Evolutionary conservation across 192 early-diverging fungal genomes (phyloP), one percentile per base, ranked within the genome.

Genomic region (Mycoemilia scoparia): DNA sequence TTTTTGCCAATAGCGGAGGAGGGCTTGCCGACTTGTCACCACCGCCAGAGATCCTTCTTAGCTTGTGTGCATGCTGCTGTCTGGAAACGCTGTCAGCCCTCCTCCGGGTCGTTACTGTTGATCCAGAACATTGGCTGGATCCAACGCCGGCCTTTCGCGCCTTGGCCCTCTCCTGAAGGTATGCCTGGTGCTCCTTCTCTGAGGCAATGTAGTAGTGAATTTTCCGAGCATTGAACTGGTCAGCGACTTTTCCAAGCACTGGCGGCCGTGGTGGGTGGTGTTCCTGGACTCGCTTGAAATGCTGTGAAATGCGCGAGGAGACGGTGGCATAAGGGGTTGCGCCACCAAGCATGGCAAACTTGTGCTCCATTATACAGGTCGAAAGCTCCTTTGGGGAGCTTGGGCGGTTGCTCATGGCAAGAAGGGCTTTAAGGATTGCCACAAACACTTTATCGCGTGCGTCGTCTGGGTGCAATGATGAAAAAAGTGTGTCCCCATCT

Each of bases 281-380:
- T 27, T 84, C 79, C 15, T 76, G 60, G 21, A 75, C 73, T 29
- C 80, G 73, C 43, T 83, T 82, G 38, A 84, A 87, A 43, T 87
- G 84, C 45, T 87, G 81, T 2, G 82, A 84, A 46, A 87, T 87
- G 23, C 82, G 69, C 23, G 82, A 87, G 7, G 82, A 84, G 16
- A 87, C 84, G 12, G 84, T 87, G 1, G 82, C 84, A 56, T 77
- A 82, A 15, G 84, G 82, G 12, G 84, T 87, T 22, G 73, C 67
- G 21, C 84, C 82, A 23, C 82, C 83, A 68, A 86, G 43, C 33
- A 72, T 60, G 14, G 83, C 72, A 48, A 83, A 72, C 49, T 76
- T 69, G 43, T 82, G 60, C 49, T 76, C 76, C 52, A 79, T 69
- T 43, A 88, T 86, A 16, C 69, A 67, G 31, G 67, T 73, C 24